Evolutionary conservation across 768 basidiomycete species (phyloP).

Genomic region (Auricularia heimuer): DNA sequence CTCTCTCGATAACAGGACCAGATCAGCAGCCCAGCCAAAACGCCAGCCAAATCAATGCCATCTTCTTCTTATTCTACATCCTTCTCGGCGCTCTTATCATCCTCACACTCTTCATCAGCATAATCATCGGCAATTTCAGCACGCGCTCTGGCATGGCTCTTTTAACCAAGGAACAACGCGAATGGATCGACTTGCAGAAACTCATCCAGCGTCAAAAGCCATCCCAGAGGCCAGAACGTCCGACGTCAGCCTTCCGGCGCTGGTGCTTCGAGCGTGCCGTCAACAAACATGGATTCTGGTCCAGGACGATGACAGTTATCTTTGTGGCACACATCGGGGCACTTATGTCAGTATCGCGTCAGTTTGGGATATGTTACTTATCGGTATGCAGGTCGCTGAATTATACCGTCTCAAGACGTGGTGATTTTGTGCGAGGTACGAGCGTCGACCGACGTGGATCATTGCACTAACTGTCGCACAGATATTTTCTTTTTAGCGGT

Average conservation of each 20-base stretch:
- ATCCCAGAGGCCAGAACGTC: constrained; percentile 62
- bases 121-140: constrained; percentile 92
- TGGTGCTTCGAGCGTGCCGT: constrained; percentile 94
- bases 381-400: constrained; percentile 47
- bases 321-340: constrained; percentile 75
- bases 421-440: constrained; percentile 29
- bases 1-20: constrained; percentile 64
- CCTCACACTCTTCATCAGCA: constrained; percentile 85
- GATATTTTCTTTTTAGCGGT: constrained; percentile 71
- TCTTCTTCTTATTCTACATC: constrained; percentile 90
- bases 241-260: constrained; percentile 46
- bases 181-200: constrained; percentile 91
- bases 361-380: constrained; percentile 1
- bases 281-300: constrained; percentile 91
- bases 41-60: constrained; percentile 68
- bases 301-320: constrained; percentile 62
- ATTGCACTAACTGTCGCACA: constrained; percentile 17
- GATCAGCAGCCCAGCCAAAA: constrained; percentile 65
- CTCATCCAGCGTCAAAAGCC: constrained; percentile 80
- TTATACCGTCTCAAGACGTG: constrained; percentile 32
- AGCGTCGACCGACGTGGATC: background rate
- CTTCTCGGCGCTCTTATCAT: constrained; percentile 84
- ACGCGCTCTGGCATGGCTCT: constrained; percentile 79
- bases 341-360: constrained; percentile 52
- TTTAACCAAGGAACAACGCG: constrained; percentile 75